phyloP scores from a whole-genome alignment of 768 basidiomycete genomes.

The Agrocybe praecox region DNA sequence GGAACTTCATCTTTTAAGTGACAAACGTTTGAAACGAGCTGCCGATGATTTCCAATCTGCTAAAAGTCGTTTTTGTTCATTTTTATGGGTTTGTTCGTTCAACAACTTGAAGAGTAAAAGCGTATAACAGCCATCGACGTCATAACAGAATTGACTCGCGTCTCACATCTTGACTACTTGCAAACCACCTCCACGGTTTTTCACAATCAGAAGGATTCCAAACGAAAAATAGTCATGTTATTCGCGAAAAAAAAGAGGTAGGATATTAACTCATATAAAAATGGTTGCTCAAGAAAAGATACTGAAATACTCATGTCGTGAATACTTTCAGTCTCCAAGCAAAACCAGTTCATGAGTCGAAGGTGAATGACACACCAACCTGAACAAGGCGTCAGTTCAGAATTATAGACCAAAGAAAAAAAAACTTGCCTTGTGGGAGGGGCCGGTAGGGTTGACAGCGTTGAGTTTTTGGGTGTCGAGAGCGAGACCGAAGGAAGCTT shows the following conservation, averaged over 20 bases:
- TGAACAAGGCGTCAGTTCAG: conserved; percentile 20
- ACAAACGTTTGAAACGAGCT: too few relatives aligned
- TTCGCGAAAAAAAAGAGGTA: neutral
- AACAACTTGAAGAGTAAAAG: too few relatives aligned
- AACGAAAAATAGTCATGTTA: neutral
- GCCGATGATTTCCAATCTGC: too few relatives aligned
- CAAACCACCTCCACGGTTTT: too few relatives aligned
- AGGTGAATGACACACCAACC: conserved; percentile 76
- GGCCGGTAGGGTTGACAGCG: conserved; percentile 62
- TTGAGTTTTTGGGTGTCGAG: conserved; percentile 93
- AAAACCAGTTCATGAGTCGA: conserved; percentile 61
- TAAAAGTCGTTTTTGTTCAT: too few relatives aligned
- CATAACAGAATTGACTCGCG: too few relatives aligned
- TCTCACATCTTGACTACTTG: too few relatives aligned
- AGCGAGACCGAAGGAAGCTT: conserved; percentile 91
- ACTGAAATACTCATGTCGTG: conserved; percentile 23
- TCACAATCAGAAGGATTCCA: neutral
- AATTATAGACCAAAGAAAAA: neutral
- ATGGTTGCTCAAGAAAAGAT: neutral
- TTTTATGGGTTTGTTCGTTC: too few relatives aligned
- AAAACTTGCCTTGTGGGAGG: conserved; percentile 71
- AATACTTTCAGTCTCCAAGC: conserved; percentile 34
- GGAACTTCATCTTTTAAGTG: too few relatives aligned
- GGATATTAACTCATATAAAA: neutral
- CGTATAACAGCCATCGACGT: too few relatives aligned